Conservation (phyloP, 2,329 filamentous ascomycete species). For the Penicillium digitatum region DNA sequence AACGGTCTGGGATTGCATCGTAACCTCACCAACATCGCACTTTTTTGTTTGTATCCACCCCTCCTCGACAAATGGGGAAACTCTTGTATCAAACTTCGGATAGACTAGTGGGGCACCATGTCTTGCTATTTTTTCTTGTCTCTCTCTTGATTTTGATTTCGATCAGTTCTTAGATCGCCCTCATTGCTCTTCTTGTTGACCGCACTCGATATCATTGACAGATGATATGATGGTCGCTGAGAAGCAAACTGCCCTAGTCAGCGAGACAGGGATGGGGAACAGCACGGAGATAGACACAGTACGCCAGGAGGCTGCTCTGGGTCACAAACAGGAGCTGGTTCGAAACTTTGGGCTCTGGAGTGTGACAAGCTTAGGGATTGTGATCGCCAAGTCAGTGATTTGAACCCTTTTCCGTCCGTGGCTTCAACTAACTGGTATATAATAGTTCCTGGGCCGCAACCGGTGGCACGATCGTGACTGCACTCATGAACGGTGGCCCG, state of each 20-base stretch:
- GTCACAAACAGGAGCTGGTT: conserved; percentile 56
- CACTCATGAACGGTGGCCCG: conserved; percentile 57
- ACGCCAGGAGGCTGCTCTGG: conserved; percentile 32
- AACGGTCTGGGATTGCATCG: background rate
- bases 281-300: conserved; percentile 18
- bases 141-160: background rate
- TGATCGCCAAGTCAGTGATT: conserved; percentile 43
- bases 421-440: background rate
- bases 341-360: conserved; percentile 55
- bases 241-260: background rate
- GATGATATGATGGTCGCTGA: background rate
- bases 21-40: background rate
- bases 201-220: background rate
- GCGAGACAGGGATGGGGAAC: background rate
- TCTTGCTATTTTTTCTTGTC: background rate
- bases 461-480: conserved; percentile 52
- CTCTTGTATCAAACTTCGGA: background rate
- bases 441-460: conserved; percentile 57
- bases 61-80: background rate
- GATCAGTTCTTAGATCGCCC: background rate
- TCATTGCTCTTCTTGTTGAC: background rate
- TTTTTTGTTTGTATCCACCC: background rate
- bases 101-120: background rate
- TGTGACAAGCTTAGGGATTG: conserved; percentile 55
- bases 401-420: background rate